Conservation (phyloP, 75 land plant genomes). For the Azolla pinnata region DNA sequence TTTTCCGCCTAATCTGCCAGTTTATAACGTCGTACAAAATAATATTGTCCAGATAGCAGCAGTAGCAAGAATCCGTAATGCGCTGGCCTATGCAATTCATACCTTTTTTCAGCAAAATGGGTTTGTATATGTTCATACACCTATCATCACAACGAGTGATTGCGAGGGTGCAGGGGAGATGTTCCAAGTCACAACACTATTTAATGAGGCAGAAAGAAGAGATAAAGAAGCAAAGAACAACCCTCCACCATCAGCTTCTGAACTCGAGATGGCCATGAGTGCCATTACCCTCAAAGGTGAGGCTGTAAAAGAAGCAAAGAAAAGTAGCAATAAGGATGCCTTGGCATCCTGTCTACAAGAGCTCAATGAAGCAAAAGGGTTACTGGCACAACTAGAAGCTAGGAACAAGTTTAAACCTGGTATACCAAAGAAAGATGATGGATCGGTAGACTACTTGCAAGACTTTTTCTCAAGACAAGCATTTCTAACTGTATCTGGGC, state of each 20-base stretch:
- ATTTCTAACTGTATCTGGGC: slow-evolving; percentile 49
- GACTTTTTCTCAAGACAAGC: slow-evolving; percentile 55
- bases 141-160: slow-evolving; percentile 60
- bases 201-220: slow-evolving; percentile 33
- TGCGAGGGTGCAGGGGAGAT: slow-evolving; percentile 29
- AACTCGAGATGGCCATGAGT: slow-evolving; percentile 46
- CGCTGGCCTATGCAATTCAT: slow-evolving; percentile 47
- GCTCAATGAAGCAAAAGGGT: slow-evolving; percentile 56
- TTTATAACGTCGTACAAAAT: too few species aligned
- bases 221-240: slow-evolving; percentile 56
- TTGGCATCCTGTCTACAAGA: slow-evolving; percentile 25
- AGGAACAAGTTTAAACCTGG: slow-evolving; percentile 66
- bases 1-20: too few species aligned
- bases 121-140: slow-evolving; percentile 62
- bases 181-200: slow-evolving; percentile 60
- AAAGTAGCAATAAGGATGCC: slow-evolving; percentile 25
- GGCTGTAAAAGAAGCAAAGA: slow-evolving; percentile 48
- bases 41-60: too few species aligned
- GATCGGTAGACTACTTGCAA: slow-evolving; percentile 25
- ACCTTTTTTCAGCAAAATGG: slow-evolving; percentile 61
- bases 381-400: slow-evolving; percentile 44
- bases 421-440: slow-evolving; percentile 15
- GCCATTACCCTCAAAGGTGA: slow-evolving; percentile 59
- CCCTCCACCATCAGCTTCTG: slow-evolving; percentile 69
- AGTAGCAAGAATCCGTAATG: slow-evolving; percentile 55